Evolutionary conservation across 306 rosid species (phyloP), one percentile per base, ranked within the genome.

Genomic region (Rubus idaeus): DNA sequence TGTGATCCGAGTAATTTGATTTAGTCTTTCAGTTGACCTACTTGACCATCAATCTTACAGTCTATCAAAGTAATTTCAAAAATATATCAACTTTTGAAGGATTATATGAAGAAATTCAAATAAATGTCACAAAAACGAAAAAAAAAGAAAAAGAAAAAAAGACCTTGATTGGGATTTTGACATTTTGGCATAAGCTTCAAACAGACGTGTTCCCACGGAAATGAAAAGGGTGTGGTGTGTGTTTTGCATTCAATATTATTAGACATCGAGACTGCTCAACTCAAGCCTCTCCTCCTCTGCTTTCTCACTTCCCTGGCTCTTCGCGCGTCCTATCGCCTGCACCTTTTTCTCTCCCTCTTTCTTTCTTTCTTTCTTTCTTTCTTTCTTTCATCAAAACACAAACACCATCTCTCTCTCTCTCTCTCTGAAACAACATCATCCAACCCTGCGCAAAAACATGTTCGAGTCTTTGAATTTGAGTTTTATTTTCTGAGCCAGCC

Each of bases 281-380:
- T 16, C 10, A 13, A 12, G 55, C 5, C 70, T 39, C 68, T 74
- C 75, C 64, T 72, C 66, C 76, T 68, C 65, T 56, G 57, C 71
- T 57, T 67, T 73, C 58, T 10, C 56, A 60, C 26, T 69, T 55
- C 75, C 87, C 90, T 88, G 76, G 74, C 83, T 82, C 89, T 87
- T 85, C 93, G 97, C 88, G 72, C 81, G 80, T 88, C 91, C 98
- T 84, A 71, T 85, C 85, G 77, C 87, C 86, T 51, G 81, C 86
- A 85, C 90, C 80, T 51, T 80, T 86, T 88, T 87, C 92, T 90
- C 96, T 87, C 92, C 69, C 84, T 79, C 78, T 80, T 77, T 30
- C 71, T 83, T 78, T 66, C 40, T 62, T 71, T 49, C 73, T 35
- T 53, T 71, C 75, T 77, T 67, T 75, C 71, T 84, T 70, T 79